Percentiles rank a stretch among this genome's conserved stretches.
phyloP scores from a whole-genome alignment of 805 yeast genomes.

The Kregervanrija fluxuum region DNA sequence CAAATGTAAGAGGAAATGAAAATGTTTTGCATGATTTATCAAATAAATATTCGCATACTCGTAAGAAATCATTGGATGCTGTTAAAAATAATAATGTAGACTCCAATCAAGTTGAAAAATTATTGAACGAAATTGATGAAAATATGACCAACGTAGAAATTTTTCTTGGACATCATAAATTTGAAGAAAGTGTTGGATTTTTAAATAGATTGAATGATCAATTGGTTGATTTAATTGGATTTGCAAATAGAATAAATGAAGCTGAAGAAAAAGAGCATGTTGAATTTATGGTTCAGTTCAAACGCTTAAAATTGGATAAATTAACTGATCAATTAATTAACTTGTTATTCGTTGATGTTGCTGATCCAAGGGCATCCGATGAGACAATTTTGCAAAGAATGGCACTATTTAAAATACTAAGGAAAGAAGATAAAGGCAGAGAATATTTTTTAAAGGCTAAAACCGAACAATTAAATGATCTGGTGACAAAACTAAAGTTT shows the following conservation, averaged over 20 bases:
- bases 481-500: constrained; percentile 43
- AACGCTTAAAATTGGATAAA: constrained; percentile 19
- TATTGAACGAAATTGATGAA: constrained; percentile 33
- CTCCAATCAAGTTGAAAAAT: constrained; percentile 12
- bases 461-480: constrained; percentile 36
- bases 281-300: constrained; percentile 9
- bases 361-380: constrained; percentile 13
- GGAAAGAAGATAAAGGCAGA: constrained; percentile 41
- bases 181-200: constrained; percentile 34
- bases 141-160: constrained; percentile 44
- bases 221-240: constrained; percentile 8
- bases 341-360: constrained; percentile 17
- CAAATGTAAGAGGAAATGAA: constrained; percentile 23
- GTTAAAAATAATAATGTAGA: neutral
- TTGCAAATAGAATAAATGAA: constrained; percentile 8
- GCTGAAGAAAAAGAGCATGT: constrained; percentile 11
- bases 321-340: constrained; percentile 15
- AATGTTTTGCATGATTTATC: constrained; percentile 50
- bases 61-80: constrained; percentile 45
- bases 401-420: constrained; percentile 30
- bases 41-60: constrained; percentile 48
- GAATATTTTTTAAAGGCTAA: constrained; percentile 42
- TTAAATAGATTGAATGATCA: constrained; percentile 18
- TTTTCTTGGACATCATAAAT: constrained; percentile 40
- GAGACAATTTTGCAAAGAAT: constrained; percentile 16